Evolutionary conservation across 2,329 filamentous ascomycete genomes (phyloP).

Genomic region (Alternaria metachromatica): DNA sequence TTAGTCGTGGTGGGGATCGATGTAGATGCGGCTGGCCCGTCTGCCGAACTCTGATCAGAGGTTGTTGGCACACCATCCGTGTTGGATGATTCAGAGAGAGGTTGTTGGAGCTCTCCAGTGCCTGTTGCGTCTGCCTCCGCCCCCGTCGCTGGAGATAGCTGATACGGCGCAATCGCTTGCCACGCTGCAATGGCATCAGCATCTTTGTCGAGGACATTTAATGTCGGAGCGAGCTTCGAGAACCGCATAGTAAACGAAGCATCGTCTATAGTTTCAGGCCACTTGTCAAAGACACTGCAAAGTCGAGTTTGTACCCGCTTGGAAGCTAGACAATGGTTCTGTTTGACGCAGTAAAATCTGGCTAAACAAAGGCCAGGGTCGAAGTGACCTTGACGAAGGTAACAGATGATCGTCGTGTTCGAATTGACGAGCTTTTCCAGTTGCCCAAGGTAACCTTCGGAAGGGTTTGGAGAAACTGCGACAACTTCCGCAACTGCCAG

Average conservation of each 20-base stretch:
- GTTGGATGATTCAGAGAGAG: not conserved
- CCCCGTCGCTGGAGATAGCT: no score
- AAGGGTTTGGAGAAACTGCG: not conserved
- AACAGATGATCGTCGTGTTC: not conserved
- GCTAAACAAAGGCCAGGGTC: not conserved
- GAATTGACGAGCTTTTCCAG: not conserved
- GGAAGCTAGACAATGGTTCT: not conserved
- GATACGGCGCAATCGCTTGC: constrained; percentile 1
- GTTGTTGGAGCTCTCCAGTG: not conserved
- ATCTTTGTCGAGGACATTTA: not conserved
- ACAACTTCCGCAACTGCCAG: not conserved
- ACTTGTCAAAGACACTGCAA: constrained; percentile 2
- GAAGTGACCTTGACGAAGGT: not conserved
- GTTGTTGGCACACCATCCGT: not conserved
- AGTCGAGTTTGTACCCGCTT: not conserved
- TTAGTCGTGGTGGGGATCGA: not conserved
- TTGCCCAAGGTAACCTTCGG: not conserved
- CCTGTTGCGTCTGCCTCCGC: not conserved
- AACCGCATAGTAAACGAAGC: not conserved
- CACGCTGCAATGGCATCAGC: not conserved
- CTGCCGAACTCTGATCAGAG: not conserved
- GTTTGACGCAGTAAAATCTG: not conserved
- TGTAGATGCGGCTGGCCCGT: not conserved
- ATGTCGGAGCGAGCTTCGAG: not conserved
- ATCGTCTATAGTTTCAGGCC: not conserved